phyloP scores from a whole-genome alignment of 164 flowering plant species.

The Liquidambar formosana region DNA sequence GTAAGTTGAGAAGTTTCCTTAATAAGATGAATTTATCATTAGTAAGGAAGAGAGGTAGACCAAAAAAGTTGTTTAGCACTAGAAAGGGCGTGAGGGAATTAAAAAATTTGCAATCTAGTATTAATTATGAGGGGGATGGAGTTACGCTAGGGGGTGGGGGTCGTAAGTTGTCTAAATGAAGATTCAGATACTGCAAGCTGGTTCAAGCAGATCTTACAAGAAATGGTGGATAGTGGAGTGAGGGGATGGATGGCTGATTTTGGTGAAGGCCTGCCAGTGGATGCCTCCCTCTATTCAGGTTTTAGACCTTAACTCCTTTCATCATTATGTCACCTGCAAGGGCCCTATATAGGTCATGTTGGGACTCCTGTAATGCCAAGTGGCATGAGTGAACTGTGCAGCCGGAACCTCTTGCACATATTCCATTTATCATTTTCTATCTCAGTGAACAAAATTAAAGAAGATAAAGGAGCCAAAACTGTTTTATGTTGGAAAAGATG shows the following conservation, averaged over 20 bases:
- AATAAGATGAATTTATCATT: too few relatives aligned
- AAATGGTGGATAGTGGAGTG: conserved; percentile 81
- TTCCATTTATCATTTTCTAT: conserved; percentile 1
- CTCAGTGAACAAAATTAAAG: background rate
- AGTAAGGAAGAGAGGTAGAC: too few relatives aligned
- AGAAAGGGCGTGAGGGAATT: too few relatives aligned
- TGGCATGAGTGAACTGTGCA: background rate
- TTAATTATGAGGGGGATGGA: too few relatives aligned
- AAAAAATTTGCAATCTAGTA: too few relatives aligned
- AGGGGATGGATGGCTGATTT: conserved; percentile 97
- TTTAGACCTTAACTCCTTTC: background rate
- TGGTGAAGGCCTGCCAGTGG: conserved; percentile 85
- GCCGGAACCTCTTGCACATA: background rate
- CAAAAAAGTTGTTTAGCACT: too few relatives aligned
- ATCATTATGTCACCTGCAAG: too few relatives aligned
- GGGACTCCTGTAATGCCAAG: background rate
- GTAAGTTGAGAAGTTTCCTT: too few relatives aligned
- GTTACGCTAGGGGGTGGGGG: too few relatives aligned
- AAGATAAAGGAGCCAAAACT: background rate
- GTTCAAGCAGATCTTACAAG: conserved; percentile 73
- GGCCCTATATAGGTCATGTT: too few relatives aligned
- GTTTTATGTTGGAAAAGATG: too few relatives aligned
- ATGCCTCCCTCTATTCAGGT: conserved; percentile 84
- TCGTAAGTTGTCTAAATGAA: too few relatives aligned
- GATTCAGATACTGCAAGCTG: conserved; percentile 56